Percentiles rank a stretch among this genome's conserved stretches.
These are phyloP conservation scores for Leccinum disarticulatum DNA, from an alignment of 768 basidiomycete genomes.

Conservation along the genomic window DNA sequence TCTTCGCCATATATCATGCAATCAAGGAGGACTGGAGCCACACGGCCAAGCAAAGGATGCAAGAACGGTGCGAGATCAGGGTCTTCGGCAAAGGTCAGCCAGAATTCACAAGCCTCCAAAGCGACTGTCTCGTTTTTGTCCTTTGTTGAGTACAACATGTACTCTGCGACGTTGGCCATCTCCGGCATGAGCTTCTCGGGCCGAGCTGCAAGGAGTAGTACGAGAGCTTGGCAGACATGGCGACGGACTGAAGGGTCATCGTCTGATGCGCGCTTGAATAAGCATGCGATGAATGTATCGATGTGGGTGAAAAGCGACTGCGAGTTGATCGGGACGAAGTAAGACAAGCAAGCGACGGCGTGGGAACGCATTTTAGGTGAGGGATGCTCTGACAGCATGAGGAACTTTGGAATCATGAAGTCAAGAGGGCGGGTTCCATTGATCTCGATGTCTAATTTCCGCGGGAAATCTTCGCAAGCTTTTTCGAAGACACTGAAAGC, in stretches of 20 bases:
- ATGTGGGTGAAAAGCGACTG: constrained; percentile 90
- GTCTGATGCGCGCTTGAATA: constrained; percentile 95
- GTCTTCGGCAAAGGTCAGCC: constrained; percentile 98
- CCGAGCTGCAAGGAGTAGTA: constrained; percentile 86
- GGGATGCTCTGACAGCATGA: constrained; percentile 81
- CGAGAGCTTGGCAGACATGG: constrained; percentile 94
- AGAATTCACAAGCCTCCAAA: constrained; percentile 98
- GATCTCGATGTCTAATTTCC: constrained; percentile 93
- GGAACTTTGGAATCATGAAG: constrained; percentile 95
- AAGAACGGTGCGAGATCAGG: constrained; percentile 81
- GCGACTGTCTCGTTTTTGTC: constrained; percentile 97
- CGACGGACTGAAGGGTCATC: constrained; percentile 91
- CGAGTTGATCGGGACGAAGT: constrained; percentile 84
- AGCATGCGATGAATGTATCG: constrained; percentile 87
- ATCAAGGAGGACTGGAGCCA: constrained; percentile 92
- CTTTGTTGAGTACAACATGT: constrained; percentile 98
- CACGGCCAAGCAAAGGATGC: constrained; percentile 83
- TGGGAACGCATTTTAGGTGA: constrained; percentile 89
- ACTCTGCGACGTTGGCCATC: constrained; percentile 93
- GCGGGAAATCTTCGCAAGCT: constrained; percentile 95
- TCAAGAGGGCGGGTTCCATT: constrained; percentile 91
- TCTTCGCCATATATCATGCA: constrained; percentile 98
- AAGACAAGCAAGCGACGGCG: constrained; percentile 91
- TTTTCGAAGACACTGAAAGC: constrained; percentile 94
- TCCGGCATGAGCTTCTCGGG: constrained; percentile 97